Base-by-base conservation (phyloP, 2,329 filamentous ascomycete genomes). In the Epicoccum sorghinum region DNA sequence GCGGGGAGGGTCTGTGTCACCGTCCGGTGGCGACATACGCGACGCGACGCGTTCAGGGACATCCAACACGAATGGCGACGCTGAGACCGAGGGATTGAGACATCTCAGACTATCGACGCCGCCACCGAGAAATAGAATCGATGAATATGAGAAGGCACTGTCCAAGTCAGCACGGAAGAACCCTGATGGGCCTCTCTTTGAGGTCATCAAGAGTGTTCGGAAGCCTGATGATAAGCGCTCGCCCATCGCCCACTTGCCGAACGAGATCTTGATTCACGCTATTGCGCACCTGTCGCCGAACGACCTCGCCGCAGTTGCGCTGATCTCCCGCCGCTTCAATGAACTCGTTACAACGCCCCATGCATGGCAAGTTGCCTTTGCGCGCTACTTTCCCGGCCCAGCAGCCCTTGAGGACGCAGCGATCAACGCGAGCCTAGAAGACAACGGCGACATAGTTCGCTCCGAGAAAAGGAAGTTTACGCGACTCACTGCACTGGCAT, bases 301-400 rank as follows among this genome's bases (percentile, higher is more conserved):
- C 59, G 92, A 93, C 23, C 85, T 98, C 65, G 87, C 89, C 14
- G 85, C 89, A 8, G 88, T 96, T 9, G 89, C 92, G 14, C 83
- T 96, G 45, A 91, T 98, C 27, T 97, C 91, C 30, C 90, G 87
- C 67, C 89, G 90, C 49, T 96, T 98, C 71, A 90, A 96, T 74
- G 82, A 83, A 47, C 81, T 98, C 36, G 89, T 98, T 51, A 96
- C 91, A 4, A 93, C 90, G 1, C 91, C 93, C 13, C 91, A 97
- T 76, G 92, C 92, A 7, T 98, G 93, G 93, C 87, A 91, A 59
- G 90, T 92, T 71, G 93, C 93, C 5, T 98, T 98, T 70, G 84
- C 91, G 64, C 91, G 93, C 58, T 93, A 88, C 77, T 99, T 98
- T 65, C 91, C 91, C 0, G 92, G 90, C 1, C 85, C 89, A 23